Percentiles rank a stretch among this genome's conserved stretches.
phyloP scores from a whole-genome alignment of 1,139 yeast species.

The Sugiyamaella neomexicana region DNA sequence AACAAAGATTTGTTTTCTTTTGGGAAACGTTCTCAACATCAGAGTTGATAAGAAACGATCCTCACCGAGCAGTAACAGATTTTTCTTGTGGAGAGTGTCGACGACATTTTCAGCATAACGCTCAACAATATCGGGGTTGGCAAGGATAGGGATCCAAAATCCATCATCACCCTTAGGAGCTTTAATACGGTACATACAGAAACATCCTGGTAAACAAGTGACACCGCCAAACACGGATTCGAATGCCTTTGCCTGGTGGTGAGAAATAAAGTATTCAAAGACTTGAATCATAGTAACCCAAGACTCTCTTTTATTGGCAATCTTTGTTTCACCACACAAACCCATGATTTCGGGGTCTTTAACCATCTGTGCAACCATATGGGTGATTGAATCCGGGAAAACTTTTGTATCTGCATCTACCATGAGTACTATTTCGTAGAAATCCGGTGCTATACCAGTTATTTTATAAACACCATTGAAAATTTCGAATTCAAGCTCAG shows the following conservation, averaged over 20 bases:
- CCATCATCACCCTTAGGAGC: conserved; percentile 90
- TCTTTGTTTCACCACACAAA: conserved; percentile 95
- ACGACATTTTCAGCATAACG: conserved; percentile 88
- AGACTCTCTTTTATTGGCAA: conserved; percentile 76
- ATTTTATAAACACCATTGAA: conserved; percentile 77
- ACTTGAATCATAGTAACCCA: conserved; percentile 98
- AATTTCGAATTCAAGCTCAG: conserved; percentile 84
- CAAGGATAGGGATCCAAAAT: conserved; percentile 93
- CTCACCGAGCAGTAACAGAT: conserved; percentile 85
- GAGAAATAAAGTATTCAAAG: conserved; percentile 92
- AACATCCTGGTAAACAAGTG: conserved; percentile 97
- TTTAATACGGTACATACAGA: conserved; percentile 92
- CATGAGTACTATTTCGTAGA: conserved; percentile 85
- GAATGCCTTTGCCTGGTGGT: conserved; percentile 94
- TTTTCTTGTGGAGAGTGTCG: conserved; percentile 86
- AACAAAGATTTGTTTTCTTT: conserved; percentile 86
- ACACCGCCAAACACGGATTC: conserved; percentile 97
- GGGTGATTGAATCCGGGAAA: conserved; percentile 86
- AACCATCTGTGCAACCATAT: conserved; percentile 92
- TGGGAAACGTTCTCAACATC: conserved; percentile 92
- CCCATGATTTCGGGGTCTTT: conserved; percentile 92
- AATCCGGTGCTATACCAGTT: conserved; percentile 85
- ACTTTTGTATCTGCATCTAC: conserved; percentile 97
- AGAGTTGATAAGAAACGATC: conserved; percentile 86
- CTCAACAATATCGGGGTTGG: conserved; percentile 96